phyloP scores from a whole-genome alignment of 768 basidiomycete genomes.

The Exsudoporus frostii region DNA sequence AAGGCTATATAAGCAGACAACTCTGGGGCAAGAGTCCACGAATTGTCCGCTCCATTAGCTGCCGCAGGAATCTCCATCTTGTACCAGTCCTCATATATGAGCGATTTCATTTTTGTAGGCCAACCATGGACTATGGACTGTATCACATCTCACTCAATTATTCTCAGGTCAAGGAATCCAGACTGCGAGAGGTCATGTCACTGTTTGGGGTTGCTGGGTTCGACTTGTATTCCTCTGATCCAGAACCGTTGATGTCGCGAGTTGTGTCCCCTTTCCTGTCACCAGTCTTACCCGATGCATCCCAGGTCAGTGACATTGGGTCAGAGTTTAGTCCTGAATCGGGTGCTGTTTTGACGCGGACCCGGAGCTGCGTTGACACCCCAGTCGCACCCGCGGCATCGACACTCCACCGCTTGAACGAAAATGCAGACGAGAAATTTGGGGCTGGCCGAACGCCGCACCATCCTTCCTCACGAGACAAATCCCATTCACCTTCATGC shows the following conservation, averaged over 20 bases:
- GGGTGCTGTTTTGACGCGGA: constrained; percentile 49
- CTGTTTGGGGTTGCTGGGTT: constrained; percentile 63
- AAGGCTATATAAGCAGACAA: constrained; percentile 42
- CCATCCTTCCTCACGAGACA: constrained; percentile 29
- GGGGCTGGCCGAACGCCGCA: constrained; percentile 1
- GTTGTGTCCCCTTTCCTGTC: constrained; percentile 31
- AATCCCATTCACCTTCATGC: constrained; percentile 53
- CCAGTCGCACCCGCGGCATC: constrained; percentile 15
- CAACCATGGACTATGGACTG: background rate
- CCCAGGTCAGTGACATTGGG: constrained; percentile 28
- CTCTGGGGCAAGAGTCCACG: constrained; percentile 69
- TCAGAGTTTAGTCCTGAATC: constrained; percentile 32
- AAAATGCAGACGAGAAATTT: constrained; percentile 1
- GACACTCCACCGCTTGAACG: constrained; percentile 5
- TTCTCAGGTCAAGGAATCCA: constrained; percentile 61
- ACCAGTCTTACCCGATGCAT: constrained; percentile 30
- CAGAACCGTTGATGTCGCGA: constrained; percentile 34
- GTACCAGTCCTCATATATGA: constrained; percentile 80
- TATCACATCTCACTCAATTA: background rate
- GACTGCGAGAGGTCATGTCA: constrained; percentile 59
- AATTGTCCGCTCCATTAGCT: constrained; percentile 73
- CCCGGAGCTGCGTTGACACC: constrained; percentile 39
- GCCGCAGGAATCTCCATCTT: constrained; percentile 77
- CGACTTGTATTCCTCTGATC: constrained; percentile 54
- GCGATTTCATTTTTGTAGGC: constrained; percentile 78